Base-by-base conservation (phyloP, 1,284 basidiomycete species). In the Ceratobasidium sp. region DNA sequence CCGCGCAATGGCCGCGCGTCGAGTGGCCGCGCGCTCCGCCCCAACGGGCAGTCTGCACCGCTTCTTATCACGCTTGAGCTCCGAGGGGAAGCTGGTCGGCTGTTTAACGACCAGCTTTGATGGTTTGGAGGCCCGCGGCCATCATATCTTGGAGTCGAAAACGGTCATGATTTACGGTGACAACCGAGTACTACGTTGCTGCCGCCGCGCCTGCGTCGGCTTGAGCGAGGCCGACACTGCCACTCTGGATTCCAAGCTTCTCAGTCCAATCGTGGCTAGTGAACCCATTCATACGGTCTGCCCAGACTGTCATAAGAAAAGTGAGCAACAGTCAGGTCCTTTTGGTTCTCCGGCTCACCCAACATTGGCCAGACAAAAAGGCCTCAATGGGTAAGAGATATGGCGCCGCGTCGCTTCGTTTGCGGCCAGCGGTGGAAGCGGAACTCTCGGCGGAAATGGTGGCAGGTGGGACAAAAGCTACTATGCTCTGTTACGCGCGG, bases 41-140 rank as follows among this genome's bases (percentile, higher is more conserved):
- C 15, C 19, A 9, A 6, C 11, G 4, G 47, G 22, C 6, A 8
- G 2, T 11, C 27, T 57, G 29, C 17, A 47, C 4, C 44, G 48
- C 15, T 71, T 48, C 19, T 44, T 62, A 22, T 9, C 17, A 19
- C 36, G 41, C n/a, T 27, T 44, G 19, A 22, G 17, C 60, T 14
- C 17, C 6, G 31, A 60, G n/a, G 69, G 19, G 22, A n/a, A 27
- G 24, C n/a, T 73, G 48, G 48, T 24, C 2, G 11, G 5, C 15
- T 51, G 33, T 15, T 5, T 73, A 1, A 63, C 71, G 5, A 63
- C 60, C 1, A 56, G 59, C 41, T 63, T 73, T 27, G 71, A 73
- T 29, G 71, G 33, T 0, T 2, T 56, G 1, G 71, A 73, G 15
- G 44, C 69, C 1, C 11, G 47, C 17, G 19, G 1, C 36, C 6